Evolutionary conservation across 352 stramenopile genomes (phyloP).

Genomic region (Phytophthora tubulina): DNA sequence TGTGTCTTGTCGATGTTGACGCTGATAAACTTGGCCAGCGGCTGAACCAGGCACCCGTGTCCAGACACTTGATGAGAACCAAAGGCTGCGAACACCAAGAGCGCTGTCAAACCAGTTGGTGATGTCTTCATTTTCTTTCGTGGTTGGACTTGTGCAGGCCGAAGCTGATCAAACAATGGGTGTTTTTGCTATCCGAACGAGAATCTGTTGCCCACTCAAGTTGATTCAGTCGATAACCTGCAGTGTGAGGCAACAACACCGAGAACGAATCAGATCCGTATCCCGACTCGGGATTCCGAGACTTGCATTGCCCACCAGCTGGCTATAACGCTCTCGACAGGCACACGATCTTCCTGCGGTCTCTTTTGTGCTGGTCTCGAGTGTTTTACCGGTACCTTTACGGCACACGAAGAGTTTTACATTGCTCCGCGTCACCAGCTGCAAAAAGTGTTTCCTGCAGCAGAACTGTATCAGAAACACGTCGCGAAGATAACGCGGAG

Average conservation of each 20-base stretch:
- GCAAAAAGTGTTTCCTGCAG: not conserved
- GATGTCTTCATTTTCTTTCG: slow-evolving; percentile 25
- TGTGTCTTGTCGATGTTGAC: slow-evolving; percentile 50
- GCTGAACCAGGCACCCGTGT: slow-evolving; percentile 53
- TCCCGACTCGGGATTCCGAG: not conserved
- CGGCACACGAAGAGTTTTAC: not conserved
- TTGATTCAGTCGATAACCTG: not conserved
- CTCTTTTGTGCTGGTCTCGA: not conserved
- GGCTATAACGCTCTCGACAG: slow-evolving; percentile 16
- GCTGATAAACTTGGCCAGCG: slow-evolving; percentile 49
- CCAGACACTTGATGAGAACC: slow-evolving; percentile 28
- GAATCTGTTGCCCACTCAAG: not conserved
- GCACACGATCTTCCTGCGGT: slow-evolving; percentile 2
- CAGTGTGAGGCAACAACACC: not conserved
- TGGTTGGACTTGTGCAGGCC: slow-evolving; percentile 1
- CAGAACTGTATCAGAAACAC: not conserved
- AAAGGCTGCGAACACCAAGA: slow-evolving; percentile 27
- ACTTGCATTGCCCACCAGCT: slow-evolving; percentile 10
- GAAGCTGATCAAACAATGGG: slow-evolving; percentile 20
- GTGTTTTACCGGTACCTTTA: not conserved
- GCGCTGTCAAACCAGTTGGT: slow-evolving; percentile 3
- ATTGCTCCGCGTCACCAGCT: slow-evolving; percentile 2
- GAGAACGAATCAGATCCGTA: not conserved
- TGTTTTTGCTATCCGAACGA: slow-evolving; percentile 16
- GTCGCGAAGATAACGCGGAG: slow-evolving; percentile 9